Percentiles rank a stretch among this genome's conserved stretches.
phyloP scores from a whole-genome alignment of 768 basidiomycete species.

The Coprinopsis marcescibilis region DNA sequence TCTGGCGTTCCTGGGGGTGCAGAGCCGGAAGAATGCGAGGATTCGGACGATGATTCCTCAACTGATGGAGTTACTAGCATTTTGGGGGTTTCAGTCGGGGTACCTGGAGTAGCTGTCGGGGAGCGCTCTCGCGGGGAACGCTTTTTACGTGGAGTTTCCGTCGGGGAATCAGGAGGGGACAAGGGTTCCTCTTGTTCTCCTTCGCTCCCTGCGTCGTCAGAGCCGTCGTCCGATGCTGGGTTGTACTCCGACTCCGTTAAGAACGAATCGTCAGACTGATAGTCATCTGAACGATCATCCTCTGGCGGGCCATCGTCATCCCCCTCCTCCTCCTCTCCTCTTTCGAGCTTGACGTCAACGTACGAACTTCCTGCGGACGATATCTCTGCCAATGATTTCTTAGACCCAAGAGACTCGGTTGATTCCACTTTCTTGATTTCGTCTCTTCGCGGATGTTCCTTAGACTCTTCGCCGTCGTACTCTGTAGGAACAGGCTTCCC shows the following conservation, averaged over 20 bases:
- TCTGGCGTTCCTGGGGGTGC: slow-evolving; percentile 64
- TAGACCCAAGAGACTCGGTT: not conserved
- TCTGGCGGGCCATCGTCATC: slow-evolving; percentile 20
- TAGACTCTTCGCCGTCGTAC: slow-evolving; percentile 3
- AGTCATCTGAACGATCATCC: slow-evolving; percentile 25
- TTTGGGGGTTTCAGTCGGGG: too few species aligned
- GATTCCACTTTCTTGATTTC: not conserved
- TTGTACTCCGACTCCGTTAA: too few species aligned
- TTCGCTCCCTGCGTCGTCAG: slow-evolving; percentile 20
- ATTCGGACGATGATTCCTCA: too few species aligned
- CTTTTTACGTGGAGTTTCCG: slow-evolving; percentile 11
- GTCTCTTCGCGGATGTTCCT: not conserved
- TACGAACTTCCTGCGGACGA: slow-evolving; percentile 20
- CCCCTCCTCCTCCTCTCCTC: slow-evolving; percentile 19
- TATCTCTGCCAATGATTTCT: slow-evolving; percentile 7
- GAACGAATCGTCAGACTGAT: slow-evolving; percentile 27
- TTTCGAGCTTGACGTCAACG: slow-evolving; percentile 19
- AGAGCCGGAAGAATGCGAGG: too few species aligned
- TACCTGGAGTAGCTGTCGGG: slow-evolving; percentile 55
- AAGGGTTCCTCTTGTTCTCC: slow-evolving; percentile 20
- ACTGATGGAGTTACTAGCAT: too few species aligned
- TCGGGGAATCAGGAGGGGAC: slow-evolving; percentile 25
- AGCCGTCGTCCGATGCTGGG: not conserved
- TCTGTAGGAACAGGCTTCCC: not conserved
- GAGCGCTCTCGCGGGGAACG: slow-evolving; percentile 44